Evolutionary conservation across 2,329 filamentous ascomycete species (phyloP).

Genomic region (Colletotrichum theobromicola): DNA sequence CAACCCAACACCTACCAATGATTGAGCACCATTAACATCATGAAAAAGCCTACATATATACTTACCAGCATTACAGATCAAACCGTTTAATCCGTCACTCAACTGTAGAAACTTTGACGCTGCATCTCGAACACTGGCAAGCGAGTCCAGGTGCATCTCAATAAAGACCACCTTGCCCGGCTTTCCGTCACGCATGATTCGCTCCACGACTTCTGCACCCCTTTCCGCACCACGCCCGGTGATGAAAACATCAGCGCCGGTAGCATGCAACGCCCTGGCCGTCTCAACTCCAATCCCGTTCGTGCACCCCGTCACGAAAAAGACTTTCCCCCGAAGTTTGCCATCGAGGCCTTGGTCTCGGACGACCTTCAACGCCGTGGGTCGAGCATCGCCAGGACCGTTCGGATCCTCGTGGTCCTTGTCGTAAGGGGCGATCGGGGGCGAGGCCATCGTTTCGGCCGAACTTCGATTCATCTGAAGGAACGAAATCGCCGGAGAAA

Average conservation of each 20-base stretch:
- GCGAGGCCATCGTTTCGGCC: background rate
- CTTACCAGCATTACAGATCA: conserved; percentile 48
- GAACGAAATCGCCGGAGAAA: background rate
- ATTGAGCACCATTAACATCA: background rate
- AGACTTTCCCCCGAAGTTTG: conserved; percentile 33
- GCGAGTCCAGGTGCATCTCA: conserved; percentile 30
- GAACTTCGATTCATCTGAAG: background rate
- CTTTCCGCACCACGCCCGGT: conserved; percentile 42
- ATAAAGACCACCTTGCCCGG: conserved; percentile 36
- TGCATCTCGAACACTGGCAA: conserved; percentile 33
- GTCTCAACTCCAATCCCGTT: conserved; percentile 47
- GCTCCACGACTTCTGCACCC: conserved; percentile 28
- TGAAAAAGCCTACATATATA: background rate
- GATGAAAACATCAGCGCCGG: conserved; percentile 49
- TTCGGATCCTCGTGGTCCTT: background rate
- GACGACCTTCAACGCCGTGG: conserved; percentile 19
- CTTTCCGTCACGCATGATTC: background rate
- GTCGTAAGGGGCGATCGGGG: background rate
- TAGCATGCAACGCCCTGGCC: conserved; percentile 42
- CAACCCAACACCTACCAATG: conserved; percentile 38
- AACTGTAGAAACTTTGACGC: conserved; percentile 20
- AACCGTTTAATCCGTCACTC: conserved; percentile 24
- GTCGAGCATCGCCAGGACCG: conserved; percentile 16
- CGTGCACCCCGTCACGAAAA: conserved; percentile 46
- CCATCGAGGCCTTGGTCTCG: conserved; percentile 1